Evolutionary conservation across 306 rosid genomes (phyloP).

Genomic region (Fragaria vesca): DNA sequence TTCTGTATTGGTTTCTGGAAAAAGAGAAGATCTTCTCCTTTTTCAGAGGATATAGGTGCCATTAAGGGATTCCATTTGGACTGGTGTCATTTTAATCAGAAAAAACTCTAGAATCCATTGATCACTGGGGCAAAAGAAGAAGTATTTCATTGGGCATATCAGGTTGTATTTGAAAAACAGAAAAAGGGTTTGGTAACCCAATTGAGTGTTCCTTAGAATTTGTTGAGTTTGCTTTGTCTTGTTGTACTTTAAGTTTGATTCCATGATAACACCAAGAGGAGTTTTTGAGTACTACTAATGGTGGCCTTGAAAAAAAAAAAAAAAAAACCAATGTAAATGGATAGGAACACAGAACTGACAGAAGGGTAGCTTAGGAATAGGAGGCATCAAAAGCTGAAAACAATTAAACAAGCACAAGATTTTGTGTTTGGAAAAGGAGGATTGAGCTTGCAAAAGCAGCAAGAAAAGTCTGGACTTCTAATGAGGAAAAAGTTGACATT

Average conservation of each 20-base stretch:
- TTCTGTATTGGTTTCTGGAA: neutral
- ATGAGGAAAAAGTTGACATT: conserved; percentile 45
- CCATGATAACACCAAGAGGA: conserved; percentile 15
- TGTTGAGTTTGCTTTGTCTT: conserved; percentile 23
- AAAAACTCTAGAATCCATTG: conserved; percentile 1
- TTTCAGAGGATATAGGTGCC: neutral
- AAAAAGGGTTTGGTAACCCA: conserved; percentile 6
- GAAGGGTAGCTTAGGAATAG: conserved; percentile 28
- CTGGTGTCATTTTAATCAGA: neutral
- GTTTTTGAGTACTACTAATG: neutral
- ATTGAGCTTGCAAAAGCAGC: conserved; percentile 43
- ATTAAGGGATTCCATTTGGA: neutral
- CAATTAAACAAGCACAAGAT: conserved; percentile 29
- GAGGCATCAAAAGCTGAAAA: conserved; percentile 27
- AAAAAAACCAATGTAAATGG: conserved; percentile 33
- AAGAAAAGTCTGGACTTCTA: conserved; percentile 38
- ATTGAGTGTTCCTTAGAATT: neutral
- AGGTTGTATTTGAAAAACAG: conserved; percentile 4
- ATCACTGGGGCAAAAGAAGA: conserved; percentile 9
- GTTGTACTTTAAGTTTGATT: conserved; percentile 23
- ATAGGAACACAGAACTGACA: conserved; percentile 40
- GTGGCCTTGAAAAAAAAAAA: no score
- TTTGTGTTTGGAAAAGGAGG: conserved; percentile 47
- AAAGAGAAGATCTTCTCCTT: conserved; percentile 1
- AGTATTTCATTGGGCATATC: neutral